Base-by-base conservation (phyloP, 306 rosid species). In the Prinsepia uniflora region DNA sequence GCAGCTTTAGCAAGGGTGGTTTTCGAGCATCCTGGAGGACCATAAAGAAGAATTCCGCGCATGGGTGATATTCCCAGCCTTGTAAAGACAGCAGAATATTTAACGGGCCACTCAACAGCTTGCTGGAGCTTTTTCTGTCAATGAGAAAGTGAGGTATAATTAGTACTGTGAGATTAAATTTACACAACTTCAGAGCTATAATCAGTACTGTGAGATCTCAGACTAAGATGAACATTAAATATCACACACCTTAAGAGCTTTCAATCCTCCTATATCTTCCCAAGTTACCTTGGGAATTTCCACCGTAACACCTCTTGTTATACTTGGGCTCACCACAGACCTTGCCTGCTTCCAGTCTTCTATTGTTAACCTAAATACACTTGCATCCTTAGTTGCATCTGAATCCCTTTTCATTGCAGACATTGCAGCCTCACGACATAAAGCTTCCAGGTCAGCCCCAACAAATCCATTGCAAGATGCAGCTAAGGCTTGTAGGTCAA, bases 1-100 rank as follows among this genome's bases (percentile, higher is more conserved):
- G 92, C 96, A 67, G 97, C 98, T 87, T 94, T 94, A 72, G 96
- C 97, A 65, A 94, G 92, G 47, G 98, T 94, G 53, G 96, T 90
- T 86, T 94, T 94, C 59, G 96, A 90, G 80, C 97, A 94, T 76
- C 97, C 97, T 13, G 98, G 97, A 70, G 98, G 98, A 67, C 98
- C 97, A 52, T 94, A 92, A 70, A 94, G 86, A 82, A 94, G 98
- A 87, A 94, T 77, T 74, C 98, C 98, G 15, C 92, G 89, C 5
- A 84, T 75, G 65, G 98, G 96, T 49, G 97, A 83, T 84, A 90
- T 82, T 78, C 97, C 96, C 81, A 90, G 65, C 85, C 92, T 90
- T 50, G 85, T 75, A 84, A 89, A 86, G 9, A 83, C 79, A 42
- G 78, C 74, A 77, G 95, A 76, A 79, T 87, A 86, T 81, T 89